These are phyloP conservation scores for Amanita muscaria DNA, from an alignment of 768 basidiomycete genomes.

Conservation along the genomic window DNA sequence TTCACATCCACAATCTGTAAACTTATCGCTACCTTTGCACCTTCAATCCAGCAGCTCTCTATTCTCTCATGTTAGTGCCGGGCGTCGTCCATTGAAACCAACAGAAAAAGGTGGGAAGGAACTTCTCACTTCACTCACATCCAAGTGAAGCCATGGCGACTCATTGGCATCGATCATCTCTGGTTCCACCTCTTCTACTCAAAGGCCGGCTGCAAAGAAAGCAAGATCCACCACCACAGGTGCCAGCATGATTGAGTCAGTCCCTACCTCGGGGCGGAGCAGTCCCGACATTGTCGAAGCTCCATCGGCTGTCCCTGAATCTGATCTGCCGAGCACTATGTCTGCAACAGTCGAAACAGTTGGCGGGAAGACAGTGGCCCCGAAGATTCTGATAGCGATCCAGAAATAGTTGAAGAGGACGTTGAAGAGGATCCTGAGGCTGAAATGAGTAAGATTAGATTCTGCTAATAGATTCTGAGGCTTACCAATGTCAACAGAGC, in stretches of 20 bases:
- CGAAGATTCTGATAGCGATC: not conserved
- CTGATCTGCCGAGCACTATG: not conserved
- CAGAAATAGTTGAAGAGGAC: slow-evolving; percentile 1
- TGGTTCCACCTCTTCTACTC: not conserved
- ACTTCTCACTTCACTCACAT: not conserved
- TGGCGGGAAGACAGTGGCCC: not conserved
- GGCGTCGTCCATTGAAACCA: not conserved
- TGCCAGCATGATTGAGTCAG: not conserved
- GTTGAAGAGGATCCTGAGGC: not conserved
- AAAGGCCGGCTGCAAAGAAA: not conserved
- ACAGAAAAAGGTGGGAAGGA: slow-evolving; percentile 1
- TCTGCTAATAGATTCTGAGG: not conserved
- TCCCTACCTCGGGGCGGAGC: not conserved
- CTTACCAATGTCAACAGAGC: not conserved
- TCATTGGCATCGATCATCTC: not conserved
- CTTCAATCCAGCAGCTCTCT: slow-evolving; percentile 2
- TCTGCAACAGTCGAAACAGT: not conserved
- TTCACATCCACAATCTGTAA: slow-evolving; percentile 1
- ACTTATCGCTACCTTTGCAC: slow-evolving; percentile 1
- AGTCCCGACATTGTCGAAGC: not conserved
- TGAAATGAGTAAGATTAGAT: not conserved
- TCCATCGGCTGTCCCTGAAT: not conserved
- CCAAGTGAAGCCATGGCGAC: not conserved
- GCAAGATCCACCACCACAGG: not conserved
- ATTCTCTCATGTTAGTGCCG: slow-evolving; percentile 1